Conservation (phyloP, 2,329 filamentous ascomycete species). For the Paraphaeosphaeria minitans region DNA sequence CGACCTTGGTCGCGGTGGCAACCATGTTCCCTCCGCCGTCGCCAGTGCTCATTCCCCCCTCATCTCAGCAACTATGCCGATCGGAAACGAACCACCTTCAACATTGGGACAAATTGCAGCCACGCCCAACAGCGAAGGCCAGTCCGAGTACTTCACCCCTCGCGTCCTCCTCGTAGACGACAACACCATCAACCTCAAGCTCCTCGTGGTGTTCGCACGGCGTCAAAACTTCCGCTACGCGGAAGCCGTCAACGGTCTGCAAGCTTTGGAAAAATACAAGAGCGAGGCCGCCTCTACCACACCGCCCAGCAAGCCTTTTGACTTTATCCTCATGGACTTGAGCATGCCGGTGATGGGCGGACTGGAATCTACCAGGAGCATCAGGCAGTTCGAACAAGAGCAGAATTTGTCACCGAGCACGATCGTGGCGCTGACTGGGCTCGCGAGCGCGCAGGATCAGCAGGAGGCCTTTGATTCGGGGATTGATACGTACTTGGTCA, state of each 20-base stretch:
- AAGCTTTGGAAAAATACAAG: conserved; percentile 36
- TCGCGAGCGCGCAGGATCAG: conserved; percentile 44
- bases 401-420: conserved; percentile 23
- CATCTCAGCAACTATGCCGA: conserved; percentile 14
- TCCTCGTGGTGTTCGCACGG: conserved; percentile 50
- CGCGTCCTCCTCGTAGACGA: conserved; percentile 42
- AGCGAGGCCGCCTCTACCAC: conserved; percentile 19
- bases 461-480: conserved; percentile 41
- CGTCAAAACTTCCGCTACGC: conserved; percentile 34
- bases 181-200: conserved; percentile 43
- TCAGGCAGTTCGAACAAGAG: conserved; percentile 35
- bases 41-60: conserved; percentile 11
- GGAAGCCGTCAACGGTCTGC: conserved; percentile 40
- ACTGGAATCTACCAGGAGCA: conserved; percentile 42
- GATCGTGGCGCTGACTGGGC: conserved; percentile 46
- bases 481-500: conserved; percentile 46
- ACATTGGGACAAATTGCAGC: not conserved
- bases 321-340: conserved; percentile 44
- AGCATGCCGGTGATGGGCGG: conserved; percentile 47
- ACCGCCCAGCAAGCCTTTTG: conserved; percentile 30
- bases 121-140: conserved; percentile 4
- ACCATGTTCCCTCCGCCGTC: conserved; percentile 2
- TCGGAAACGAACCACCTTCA: not conserved
- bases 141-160: conserved; percentile 33
- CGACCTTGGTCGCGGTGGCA: conserved; percentile 20